Percentiles rank a stretch among this genome's conserved stretches.
Evolutionary conservation across 2,329 filamentous ascomycete species (phyloP).

Genomic region (Dactylella cylindrospora): DNA sequence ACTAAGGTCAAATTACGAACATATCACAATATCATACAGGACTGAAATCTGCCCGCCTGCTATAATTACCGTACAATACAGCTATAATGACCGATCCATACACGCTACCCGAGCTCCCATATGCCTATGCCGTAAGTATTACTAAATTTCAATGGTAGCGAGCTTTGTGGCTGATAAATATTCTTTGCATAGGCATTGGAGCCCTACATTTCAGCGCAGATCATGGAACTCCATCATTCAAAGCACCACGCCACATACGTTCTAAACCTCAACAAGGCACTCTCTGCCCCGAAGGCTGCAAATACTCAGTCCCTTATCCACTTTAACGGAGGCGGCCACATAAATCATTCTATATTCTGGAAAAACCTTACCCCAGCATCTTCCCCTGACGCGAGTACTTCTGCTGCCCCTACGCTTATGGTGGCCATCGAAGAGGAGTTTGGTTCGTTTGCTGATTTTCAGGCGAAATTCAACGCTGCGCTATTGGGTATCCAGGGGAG

Average conservation of each 20-base stretch:
- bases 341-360: conserved; percentile 94
- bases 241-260: conserved; percentile 81
- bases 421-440: conserved; percentile 66
- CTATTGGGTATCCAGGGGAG: conserved; percentile 76
- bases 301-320: conserved; percentile 59
- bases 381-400: conserved; percentile 61
- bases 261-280: conserved; percentile 70
- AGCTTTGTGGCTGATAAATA: conserved; percentile 4
- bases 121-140: conserved; percentile 68
- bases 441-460: conserved; percentile 68
- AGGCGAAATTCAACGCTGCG: conserved; percentile 64
- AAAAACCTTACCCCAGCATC: conserved; percentile 70
- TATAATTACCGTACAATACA: neutral
- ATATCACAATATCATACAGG: no score
- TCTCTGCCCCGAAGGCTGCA: conserved; percentile 52
- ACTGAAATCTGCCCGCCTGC: no score
- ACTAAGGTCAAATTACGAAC: no score
- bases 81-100: conserved; percentile 52
- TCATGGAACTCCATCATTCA: conserved; percentile 78
- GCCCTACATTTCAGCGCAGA: conserved; percentile 72
- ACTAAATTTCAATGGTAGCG: neutral
- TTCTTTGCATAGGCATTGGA: conserved; percentile 62
- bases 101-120: conserved; percentile 66
- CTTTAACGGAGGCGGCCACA: conserved; percentile 89
- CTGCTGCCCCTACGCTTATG: conserved; percentile 61